A percentile compares a stretch with the other conserved stretches of the same genome.
These are phyloP conservation scores for Aspergillus quadrilineatus DNA, from an alignment of 2,329 filamentous ascomycete species.

Conservation along the genomic window DNA sequence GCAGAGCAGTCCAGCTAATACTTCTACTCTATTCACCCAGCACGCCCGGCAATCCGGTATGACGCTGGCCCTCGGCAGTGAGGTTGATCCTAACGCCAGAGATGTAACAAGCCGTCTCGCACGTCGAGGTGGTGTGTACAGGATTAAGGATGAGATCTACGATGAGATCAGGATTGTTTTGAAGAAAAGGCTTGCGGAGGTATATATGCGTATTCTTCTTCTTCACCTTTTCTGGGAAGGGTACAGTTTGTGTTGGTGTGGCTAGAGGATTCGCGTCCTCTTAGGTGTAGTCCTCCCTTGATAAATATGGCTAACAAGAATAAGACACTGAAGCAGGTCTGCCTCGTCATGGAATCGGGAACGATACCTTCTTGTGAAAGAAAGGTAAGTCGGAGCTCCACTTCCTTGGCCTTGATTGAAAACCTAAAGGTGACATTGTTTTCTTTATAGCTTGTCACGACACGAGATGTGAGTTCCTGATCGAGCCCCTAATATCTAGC, in stretches of 20 bases:
- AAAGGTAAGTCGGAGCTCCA: slow-evolving; percentile 14
- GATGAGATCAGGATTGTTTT: slow-evolving; percentile 26
- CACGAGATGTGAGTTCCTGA: slow-evolving; percentile 18
- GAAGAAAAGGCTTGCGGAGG: slow-evolving; percentile 21
- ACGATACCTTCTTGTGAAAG: background rate
- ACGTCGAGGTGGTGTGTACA: slow-evolving; percentile 34
- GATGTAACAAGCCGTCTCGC: slow-evolving; percentile 31
- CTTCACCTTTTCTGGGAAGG: background rate
- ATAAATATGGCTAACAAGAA: slow-evolving; percentile 6
- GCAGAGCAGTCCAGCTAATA: background rate
- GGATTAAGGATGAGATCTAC: slow-evolving; percentile 33
- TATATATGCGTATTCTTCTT: slow-evolving; percentile 12
- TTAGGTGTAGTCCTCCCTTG: background rate
- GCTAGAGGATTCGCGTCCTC: background rate
- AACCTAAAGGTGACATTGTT: background rate
- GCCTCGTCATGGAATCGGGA: slow-evolving; percentile 22
- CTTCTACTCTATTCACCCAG: slow-evolving; percentile 10
- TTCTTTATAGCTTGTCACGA: slow-evolving; percentile 14
- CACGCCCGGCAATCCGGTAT: slow-evolving; percentile 33
- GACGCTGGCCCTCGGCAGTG: background rate
- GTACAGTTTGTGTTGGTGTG: background rate
- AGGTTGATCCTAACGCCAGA: background rate
- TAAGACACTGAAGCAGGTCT: slow-evolving; percentile 27
- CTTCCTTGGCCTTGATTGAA: background rate
- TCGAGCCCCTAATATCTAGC: background rate